These are phyloP conservation scores for Zea luxurians DNA, from an alignment of 176 grass and related monocot genomes.

Conservation along the genomic window DNA sequence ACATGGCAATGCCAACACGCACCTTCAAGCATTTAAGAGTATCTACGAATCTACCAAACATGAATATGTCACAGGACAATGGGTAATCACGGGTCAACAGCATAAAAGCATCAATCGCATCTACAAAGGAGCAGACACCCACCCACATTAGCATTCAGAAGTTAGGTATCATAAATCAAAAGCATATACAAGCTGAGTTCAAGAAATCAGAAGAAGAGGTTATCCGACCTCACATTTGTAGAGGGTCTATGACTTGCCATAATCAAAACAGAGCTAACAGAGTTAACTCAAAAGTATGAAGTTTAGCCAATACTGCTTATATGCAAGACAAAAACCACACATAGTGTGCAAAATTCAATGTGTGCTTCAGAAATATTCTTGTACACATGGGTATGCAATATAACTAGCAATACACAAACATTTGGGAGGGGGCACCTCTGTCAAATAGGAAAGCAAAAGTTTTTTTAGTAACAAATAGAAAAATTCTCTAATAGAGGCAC, in stretches of 20 bases:
- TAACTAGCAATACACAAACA: not conserved
- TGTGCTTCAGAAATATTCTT: not conserved
- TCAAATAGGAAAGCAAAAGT: no score
- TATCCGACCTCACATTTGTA: not conserved
- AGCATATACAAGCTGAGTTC: not conserved
- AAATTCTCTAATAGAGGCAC: no score
- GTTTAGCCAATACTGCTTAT: not conserved
- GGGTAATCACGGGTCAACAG: not conserved
- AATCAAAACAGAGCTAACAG: not conserved
- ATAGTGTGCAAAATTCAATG: not conserved
- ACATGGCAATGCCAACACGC: conserved; percentile 10
- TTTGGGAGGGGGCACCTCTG: no score
- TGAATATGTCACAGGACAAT: not conserved
- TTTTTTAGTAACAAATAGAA: no score
- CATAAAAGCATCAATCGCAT: not conserved
- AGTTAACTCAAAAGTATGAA: not conserved
- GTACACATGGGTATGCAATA: not conserved
- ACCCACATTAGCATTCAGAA: not conserved
- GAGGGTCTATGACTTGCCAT: not conserved
- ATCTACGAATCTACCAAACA: conserved; percentile 41
- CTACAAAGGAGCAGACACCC: conserved; percentile 11
- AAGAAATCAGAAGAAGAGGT: not conserved
- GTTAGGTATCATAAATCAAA: not conserved
- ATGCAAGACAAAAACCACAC: not conserved
- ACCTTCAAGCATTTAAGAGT: conserved; percentile 17